Conservation (phyloP, 2,329 filamentous ascomycete species). For the Sphaerulina musiva region DNA sequence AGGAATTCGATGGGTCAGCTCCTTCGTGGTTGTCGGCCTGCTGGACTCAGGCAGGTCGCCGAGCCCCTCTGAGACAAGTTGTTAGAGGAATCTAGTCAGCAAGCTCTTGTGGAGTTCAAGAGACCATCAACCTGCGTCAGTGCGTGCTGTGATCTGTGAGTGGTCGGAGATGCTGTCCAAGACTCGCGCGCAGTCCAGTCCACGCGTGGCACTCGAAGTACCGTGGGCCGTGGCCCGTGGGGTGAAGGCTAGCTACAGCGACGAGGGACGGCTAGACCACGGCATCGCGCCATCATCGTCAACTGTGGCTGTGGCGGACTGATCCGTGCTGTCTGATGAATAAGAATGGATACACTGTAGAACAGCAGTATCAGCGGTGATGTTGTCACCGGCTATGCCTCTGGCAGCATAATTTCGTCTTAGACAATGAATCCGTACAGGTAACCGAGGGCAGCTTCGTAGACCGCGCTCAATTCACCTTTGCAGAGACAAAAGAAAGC, state of each 20-base stretch:
- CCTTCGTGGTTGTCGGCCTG: background rate
- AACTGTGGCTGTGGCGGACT: background rate
- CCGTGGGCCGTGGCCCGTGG: background rate
- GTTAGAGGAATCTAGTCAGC: too few species aligned
- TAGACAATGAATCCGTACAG: background rate
- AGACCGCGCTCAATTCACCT: background rate
- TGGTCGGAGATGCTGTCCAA: background rate
- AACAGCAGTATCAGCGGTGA: too few species aligned
- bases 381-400: background rate
- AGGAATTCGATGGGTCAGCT: background rate
- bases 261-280: constrained; percentile 1
- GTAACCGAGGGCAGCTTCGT: background rate
- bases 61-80: too few species aligned
- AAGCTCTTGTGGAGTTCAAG: background rate
- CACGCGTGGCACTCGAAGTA: background rate
- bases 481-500: background rate
- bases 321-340: background rate
- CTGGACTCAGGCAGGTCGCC: too few species aligned
- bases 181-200: too few species aligned
- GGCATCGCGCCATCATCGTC: constrained; percentile 6
- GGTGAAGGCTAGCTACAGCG: background rate
- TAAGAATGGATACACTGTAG: too few species aligned
- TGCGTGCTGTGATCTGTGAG: background rate
- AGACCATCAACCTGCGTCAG: too few species aligned
- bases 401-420: background rate